Evolutionary conservation across 2,329 filamentous ascomycete species (phyloP).

Genomic region (Pseudogymnoascus sp.): DNA sequence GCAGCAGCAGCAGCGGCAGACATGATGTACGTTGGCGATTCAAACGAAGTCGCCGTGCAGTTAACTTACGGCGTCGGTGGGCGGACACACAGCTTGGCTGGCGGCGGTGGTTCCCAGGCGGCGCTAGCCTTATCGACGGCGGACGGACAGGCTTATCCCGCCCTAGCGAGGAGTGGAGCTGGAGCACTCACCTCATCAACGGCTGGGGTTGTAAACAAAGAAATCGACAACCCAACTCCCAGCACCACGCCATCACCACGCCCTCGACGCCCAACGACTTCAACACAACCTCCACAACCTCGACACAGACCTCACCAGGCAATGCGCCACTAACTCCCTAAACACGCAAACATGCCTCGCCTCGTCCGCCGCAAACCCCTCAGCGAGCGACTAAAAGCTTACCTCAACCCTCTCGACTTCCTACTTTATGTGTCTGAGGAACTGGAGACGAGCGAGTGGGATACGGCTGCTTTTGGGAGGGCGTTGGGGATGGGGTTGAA

Average conservation of each 20-base stretch:
- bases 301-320: too few relatives aligned
- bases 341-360: slow-evolving; percentile 50
- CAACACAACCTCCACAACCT: too few relatives aligned
- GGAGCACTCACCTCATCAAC: not conserved
- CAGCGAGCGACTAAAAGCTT: slow-evolving; percentile 67
- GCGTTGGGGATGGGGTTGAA: slow-evolving; percentile 71
- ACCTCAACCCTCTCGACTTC: slow-evolving; percentile 81
- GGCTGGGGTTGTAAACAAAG: not conserved
- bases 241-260: not conserved
- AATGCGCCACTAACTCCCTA: not conserved
- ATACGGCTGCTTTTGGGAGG: slow-evolving; percentile 68
- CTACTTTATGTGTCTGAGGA: slow-evolving; percentile 87
- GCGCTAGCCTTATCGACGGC: slow-evolving; percentile 1
- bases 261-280: not conserved
- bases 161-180: not conserved
- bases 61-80: too few relatives aligned
- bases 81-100: too few relatives aligned
- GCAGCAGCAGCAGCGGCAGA: slow-evolving; percentile 47
- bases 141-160: not conserved
- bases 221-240: not conserved
- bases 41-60: not conserved
- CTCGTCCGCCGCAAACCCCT: slow-evolving; percentile 76
- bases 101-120: not conserved
- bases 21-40: slow-evolving; percentile 32
- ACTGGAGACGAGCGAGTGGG: slow-evolving; percentile 84